phyloP scores from a whole-genome alignment of 2,329 filamentous ascomycete genomes.

The Fusarium sp. region DNA sequence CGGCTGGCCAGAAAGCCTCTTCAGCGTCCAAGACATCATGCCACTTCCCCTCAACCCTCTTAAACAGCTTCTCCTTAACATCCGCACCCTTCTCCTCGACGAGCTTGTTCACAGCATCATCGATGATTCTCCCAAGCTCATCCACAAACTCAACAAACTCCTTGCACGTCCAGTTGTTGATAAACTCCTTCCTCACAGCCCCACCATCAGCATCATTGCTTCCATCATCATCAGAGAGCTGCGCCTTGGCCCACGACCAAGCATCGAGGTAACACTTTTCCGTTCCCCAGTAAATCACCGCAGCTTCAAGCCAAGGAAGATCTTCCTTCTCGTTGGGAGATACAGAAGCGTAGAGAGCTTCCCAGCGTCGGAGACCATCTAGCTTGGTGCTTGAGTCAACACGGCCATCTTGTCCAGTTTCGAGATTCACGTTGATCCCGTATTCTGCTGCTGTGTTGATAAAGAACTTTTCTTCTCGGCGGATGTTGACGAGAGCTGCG shows the following conservation, averaged over 20 bases:
- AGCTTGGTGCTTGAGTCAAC: constrained; percentile 48
- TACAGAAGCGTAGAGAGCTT: constrained; percentile 63
- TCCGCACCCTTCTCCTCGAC: constrained; percentile 48
- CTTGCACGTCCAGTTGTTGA: constrained; percentile 72
- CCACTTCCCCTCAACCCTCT: constrained; percentile 56
- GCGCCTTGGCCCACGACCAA: constrained; percentile 62
- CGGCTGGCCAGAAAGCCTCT: constrained; percentile 65
- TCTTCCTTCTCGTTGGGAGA: constrained; percentile 54
- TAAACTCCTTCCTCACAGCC: constrained; percentile 70
- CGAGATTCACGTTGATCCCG: constrained; percentile 59
- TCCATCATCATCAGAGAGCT: constrained; percentile 41
- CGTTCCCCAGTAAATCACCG: constrained; percentile 81
- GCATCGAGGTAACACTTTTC: constrained; percentile 71
- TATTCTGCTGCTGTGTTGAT: constrained; percentile 70
- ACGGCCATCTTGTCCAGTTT: constrained; percentile 27
- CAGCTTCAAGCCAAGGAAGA: constrained; percentile 69
- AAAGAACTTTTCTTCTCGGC: constrained; percentile 74
- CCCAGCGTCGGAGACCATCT: constrained; percentile 51
- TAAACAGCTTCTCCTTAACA: constrained; percentile 45
- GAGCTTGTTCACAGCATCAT: constrained; percentile 58
- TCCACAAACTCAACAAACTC: constrained; percentile 70
- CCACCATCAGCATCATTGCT: constrained; percentile 70
- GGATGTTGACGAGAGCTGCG: constrained; percentile 71
- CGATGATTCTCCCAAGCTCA: constrained; percentile 62
- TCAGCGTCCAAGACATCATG: constrained; percentile 64